Base-by-base conservation (phyloP, 2,329 filamentous ascomycete species). In the Tolypocladium endophyticum region DNA sequence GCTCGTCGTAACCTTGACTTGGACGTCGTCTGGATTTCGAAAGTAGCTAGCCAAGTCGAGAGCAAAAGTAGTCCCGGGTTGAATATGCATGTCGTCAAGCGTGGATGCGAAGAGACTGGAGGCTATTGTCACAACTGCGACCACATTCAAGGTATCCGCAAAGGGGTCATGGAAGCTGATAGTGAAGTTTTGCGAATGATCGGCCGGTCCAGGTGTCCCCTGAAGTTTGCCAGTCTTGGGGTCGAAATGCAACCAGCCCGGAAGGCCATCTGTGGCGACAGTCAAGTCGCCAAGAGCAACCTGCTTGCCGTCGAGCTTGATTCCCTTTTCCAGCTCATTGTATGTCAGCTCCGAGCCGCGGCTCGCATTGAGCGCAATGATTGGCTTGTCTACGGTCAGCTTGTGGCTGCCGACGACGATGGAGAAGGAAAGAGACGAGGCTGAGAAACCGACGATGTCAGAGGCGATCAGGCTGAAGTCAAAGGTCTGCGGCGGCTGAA, bases 381-480 rank as follows among this genome's bases (percentile, higher is more conserved):
- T 69, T 7, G 81, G 79, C 12, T 84, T 77, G 2, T 81, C 79
- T 62, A 89, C 87, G 1, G 81, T 81, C 47, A 96, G 76, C 64
- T 87, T 81, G 71, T 92, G 88, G 58, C 78, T 82, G 54, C 87
- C 87, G 25, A 96, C 85, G 2, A 87, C 78, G 41, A 96, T 81
- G 7, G 86, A 84, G 70, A 96, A 95, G 0, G 77, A 74, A 58
- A 88, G 69, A 1, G 82, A 81, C 12, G 82, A 79, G 1, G 85
- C 87, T 6, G 88, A 83, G 69, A 92, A 96, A 1, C 89, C 90
- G n/a, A 83, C 76, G 23, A 91, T 82, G 68, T 95, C 89, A 0
- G 89, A 93, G 1, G 89, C 90, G 57, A 94, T 84, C 8, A 96
- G 76, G 61, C 84, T 79, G 60, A 96, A 81, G 25, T 81, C 80